Base-by-base conservation (phyloP, 2,329 filamentous ascomycete species). In the Ophiostoma tasmaniense region DNA sequence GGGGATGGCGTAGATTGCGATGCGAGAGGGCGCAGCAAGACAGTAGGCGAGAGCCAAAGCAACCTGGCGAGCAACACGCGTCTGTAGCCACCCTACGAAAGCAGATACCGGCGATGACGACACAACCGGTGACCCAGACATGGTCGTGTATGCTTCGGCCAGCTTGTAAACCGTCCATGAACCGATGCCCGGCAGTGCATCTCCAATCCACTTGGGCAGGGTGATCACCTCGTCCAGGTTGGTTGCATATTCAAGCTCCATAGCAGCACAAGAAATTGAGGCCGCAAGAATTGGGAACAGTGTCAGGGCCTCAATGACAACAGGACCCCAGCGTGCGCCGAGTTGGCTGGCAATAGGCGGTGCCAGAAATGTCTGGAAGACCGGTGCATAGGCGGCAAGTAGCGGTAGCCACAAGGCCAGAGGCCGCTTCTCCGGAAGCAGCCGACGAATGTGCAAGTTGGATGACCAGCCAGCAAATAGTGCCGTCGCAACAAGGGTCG, bases 341-440 rank as follows among this genome's bases (percentile, higher is more conserved):
- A 68, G 22, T 30, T 28, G 28, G 4, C 81, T 82, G 78, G 91
- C 96, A 75, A 70, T 33, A n/a, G 20, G 42, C 33, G 35, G 35
- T 8, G 64, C 35, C 64, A 65, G 14, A 11, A 65, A 45, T 22
- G 64, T 65, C 64, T 65, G 92, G 20, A 90, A 78, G 10, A 86
- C 81, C 0, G 93, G 93, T 30, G 91, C 86, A 80, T 88, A 93
- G 70, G 90, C 84, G 4, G 92, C 91, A 59, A 95, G 79, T 10
- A 96, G 79, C 3, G 93, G 90, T 71, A 91, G 81, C 71, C 90
- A 81, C 71, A 90, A 79, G 67, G 82, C 73, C 75, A 80, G 74
- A 69, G 85, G 77, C 76, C 82, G 77, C 76, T 84, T 50, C 1
- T 45, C 13, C 5, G 82, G 79, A 78, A 87, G 76, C 10, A 80